Evolutionary conservation across 495 filamentous ascomycete species (phyloP).

Genomic region (Podospora appendiculata): DNA sequence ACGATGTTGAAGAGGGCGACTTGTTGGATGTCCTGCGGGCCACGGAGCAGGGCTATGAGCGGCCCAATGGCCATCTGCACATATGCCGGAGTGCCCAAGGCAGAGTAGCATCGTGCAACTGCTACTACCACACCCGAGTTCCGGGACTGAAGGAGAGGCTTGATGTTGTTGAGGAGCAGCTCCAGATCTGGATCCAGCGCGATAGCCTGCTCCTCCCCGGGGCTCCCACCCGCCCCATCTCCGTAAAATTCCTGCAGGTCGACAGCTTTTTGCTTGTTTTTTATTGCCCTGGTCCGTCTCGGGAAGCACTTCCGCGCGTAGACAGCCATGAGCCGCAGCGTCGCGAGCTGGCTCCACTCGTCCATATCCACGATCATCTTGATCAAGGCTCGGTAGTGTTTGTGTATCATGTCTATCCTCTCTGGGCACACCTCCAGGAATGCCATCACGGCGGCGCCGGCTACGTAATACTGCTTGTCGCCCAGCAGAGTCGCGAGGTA

Average conservation of each 20-base stretch:
- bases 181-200: conserved; percentile 77
- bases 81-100: conserved; percentile 70
- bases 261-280: conserved; percentile 22
- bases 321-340: conserved; percentile 67
- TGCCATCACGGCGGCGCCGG: conserved; percentile 82
- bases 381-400: conserved; percentile 74
- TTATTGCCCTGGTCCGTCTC: conserved; percentile 49
- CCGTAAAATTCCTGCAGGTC: conserved; percentile 72
- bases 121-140: conserved; percentile 90
- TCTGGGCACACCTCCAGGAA: conserved; percentile 86
- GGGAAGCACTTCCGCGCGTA: conserved; percentile 92
- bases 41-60: conserved; percentile 74
- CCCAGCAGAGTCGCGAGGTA: conserved; percentile 69
- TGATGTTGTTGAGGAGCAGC: conserved; percentile 70
- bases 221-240: conserved; percentile 34
- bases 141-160: conserved; percentile 78
- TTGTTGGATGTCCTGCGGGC: conserved; percentile 77
- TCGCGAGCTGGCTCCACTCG: conserved; percentile 90
- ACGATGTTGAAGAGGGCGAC: conserved; percentile 92
- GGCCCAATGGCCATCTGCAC: conserved; percentile 68
- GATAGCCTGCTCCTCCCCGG: conserved; percentile 47
- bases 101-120: conserved; percentile 74
- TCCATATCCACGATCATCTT: conserved; percentile 97
- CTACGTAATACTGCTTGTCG: conserved; percentile 91
- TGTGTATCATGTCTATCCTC: conserved; percentile 78